Base-by-base conservation (phyloP, 176 grass and related monocot species). In the Cenchrus purpureus region DNA sequence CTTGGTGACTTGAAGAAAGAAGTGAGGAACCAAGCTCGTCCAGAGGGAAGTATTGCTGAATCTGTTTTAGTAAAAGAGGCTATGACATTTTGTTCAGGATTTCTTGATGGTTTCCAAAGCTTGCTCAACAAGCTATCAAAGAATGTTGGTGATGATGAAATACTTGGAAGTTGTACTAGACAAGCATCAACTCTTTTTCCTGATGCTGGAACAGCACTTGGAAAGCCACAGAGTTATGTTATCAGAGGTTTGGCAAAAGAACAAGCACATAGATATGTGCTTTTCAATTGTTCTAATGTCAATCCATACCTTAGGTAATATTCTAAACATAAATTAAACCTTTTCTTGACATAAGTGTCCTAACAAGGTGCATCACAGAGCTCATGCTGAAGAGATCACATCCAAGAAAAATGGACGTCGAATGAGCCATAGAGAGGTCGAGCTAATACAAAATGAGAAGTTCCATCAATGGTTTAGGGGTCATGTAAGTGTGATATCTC, bases 251-350 rank as follows among this genome's bases (percentile, higher is more conserved):
- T 80, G 68, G 65, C 73, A 4, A 79, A 65, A 58, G 8, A 60
- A 62, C 87, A 89, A 46, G 65, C 66, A 65, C 75, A 85, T 52
- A 58, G 63, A 54, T 89, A 80, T 32, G 31, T 74, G 17, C 11
- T 89, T 64, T 73, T 84, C 7, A 84, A 85, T 74, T 89, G 54
- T 79, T 53, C 19, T 1, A 17, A 60, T 46, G 63, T 80, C 13
- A 28, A 53, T 32, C 8, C 31, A 31, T 85, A 72, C 40, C 56
- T 78, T 16, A n/a, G 57, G 83, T 79, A 90, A 83, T 61, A 60
- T 73, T 46, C 2, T 46, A 66, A 14, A 32, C 1, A 71, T 25
- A 19, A 32, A 4, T 57, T 67, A 2, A 12, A 11, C 11, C 13
- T 48, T 69, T 66, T 48, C 0, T 3, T 25, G 5, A 15, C 5